phyloP scores from a whole-genome alignment of 352 stramenopile species.

The Phytophthora ramorum region DNA sequence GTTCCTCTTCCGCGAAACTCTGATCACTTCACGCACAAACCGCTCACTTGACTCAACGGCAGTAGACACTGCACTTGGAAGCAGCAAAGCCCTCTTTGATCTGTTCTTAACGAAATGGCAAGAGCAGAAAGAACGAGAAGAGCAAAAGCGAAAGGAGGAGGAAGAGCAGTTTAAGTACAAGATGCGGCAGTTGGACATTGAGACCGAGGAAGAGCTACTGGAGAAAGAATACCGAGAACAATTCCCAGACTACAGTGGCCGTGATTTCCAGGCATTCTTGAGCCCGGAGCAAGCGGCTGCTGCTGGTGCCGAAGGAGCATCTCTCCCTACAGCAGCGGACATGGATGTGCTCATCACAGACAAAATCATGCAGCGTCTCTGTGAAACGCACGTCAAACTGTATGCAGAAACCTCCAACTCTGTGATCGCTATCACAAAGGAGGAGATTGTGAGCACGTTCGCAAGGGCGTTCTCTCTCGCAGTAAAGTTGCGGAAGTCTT shows the following conservation, averaged over 20 bases:
- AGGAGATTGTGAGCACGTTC: conserved; percentile 70
- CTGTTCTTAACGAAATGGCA: conserved; percentile 88
- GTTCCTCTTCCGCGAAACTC: conserved; percentile 64
- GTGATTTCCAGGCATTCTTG: conserved; percentile 78
- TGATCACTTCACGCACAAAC: conserved; percentile 34
- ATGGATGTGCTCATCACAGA: conserved; percentile 75
- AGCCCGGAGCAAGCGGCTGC: conserved; percentile 42
- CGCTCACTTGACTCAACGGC: conserved; percentile 23
- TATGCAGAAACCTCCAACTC: conserved; percentile 67
- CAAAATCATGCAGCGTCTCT: conserved; percentile 75
- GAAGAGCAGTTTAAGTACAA: conserved; percentile 90
- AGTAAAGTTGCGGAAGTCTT: conserved; percentile 67
- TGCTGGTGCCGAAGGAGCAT: conserved; percentile 10
- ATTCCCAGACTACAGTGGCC: conserved; percentile 92
- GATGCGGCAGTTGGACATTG: conserved; percentile 77
- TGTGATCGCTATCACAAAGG: conserved; percentile 43
- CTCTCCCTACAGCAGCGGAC: conserved; percentile 25
- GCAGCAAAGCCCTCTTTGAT: conserved; percentile 81
- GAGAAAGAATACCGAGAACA: conserved; percentile 92
- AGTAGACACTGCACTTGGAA: conserved; percentile 56
- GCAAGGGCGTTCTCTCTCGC: conserved; percentile 73
- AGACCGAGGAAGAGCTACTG: conserved; percentile 83
- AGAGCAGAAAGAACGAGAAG: conserved; percentile 81
- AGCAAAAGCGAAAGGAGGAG: conserved; percentile 73
- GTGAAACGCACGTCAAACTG: conserved; percentile 70